Base-by-base conservation (phyloP, 1,139 yeast genomes). In the Geotrichum cucujoidarum region DNA sequence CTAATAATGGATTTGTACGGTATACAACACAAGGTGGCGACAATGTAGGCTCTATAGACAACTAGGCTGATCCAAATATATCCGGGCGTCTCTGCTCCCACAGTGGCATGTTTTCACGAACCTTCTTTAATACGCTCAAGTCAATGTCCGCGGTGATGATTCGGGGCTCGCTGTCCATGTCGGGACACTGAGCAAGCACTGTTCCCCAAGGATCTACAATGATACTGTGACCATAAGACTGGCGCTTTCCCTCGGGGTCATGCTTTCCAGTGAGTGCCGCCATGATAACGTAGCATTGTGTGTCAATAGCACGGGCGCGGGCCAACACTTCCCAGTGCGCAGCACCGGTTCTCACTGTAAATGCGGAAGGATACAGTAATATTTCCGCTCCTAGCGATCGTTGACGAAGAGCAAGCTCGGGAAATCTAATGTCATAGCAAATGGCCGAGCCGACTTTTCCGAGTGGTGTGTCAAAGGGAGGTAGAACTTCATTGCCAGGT, bases 201-300 rank as follows among this genome's bases (percentile, higher is more conserved):
- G 79, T 75, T 0, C 98, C 97, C 95, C 95, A 88, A 0, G 97
- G 97, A 58, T 86, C 94, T 18, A 90, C 77, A 8, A 90, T 79
- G 57, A 90, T 70, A 0, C 95, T 76, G 58, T 89, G 95, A 0
- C 98, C 98, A 69, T 82, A 92, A 56, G 92, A 83, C 35, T 63
- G 64, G 4, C 75, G 60, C 56, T 64, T 73, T 8, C 77, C 74
- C 5, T 62, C 70, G n/a, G 42, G 44, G 36, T 68, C 69, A 63
- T 92, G 97, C 30, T 71, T 70, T 1, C 97, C 97, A 49, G 81
- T 78, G 63, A 90, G 97, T 0, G 95, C 97, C 0, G 97, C 92
- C 84, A 90, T 81, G 3, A 92, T 72, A 2, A 92, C 95, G 64
- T 76, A 92, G 57, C 86, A 74, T 63, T 92, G 97, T 1, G 92